Percentiles rank a stretch among this genome's conserved stretches.
Conservation (phyloP, 805 yeast species). For the Cyberlindnera xishuangbannaensis region DNA sequence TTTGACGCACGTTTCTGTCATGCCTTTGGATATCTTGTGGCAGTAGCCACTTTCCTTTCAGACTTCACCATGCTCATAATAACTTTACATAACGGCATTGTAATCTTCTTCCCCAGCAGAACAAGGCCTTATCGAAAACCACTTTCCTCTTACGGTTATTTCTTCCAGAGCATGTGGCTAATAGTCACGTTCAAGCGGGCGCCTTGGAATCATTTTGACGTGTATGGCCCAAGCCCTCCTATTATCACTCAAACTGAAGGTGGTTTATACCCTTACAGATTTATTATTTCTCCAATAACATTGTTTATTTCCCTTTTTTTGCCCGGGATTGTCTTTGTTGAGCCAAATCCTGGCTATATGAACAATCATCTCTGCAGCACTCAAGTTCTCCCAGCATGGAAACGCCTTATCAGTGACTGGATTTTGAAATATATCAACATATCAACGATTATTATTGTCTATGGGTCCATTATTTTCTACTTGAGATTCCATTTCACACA, state of each 20-base stretch:
- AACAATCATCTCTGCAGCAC: constrained; percentile 15
- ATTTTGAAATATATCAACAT: constrained; percentile 15
- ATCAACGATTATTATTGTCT: constrained; percentile 12
- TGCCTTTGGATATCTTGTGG: constrained; percentile 17
- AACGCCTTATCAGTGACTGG: constrained; percentile 16
- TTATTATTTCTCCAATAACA: not conserved
- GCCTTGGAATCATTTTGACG: constrained; percentile 3
- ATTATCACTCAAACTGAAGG: constrained; percentile 15
- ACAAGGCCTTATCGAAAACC: constrained; percentile 8
- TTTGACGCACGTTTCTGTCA: constrained; percentile 13
- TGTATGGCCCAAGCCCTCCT: constrained; percentile 6
- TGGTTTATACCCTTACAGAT: constrained; percentile 16
- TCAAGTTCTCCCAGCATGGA: constrained; percentile 18
- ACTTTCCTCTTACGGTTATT: constrained; percentile 5
- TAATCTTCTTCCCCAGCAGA: constrained; percentile 15
- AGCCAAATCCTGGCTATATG: constrained; percentile 7
- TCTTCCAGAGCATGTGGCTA: constrained; percentile 5
- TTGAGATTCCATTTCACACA: constrained; percentile 8
- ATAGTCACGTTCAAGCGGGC: constrained; percentile 5
- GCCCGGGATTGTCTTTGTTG: constrained; percentile 14
- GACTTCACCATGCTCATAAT: constrained; percentile 16
- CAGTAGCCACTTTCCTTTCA: constrained; percentile 10
- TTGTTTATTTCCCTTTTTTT: not conserved
- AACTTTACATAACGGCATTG: constrained; percentile 19
- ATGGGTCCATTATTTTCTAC: constrained; percentile 15